Percentiles rank a stretch among this genome's conserved stretches.
Evolutionary conservation across 305 asterid genomes (phyloP).

Genomic region (Fraxinus velutina): DNA sequence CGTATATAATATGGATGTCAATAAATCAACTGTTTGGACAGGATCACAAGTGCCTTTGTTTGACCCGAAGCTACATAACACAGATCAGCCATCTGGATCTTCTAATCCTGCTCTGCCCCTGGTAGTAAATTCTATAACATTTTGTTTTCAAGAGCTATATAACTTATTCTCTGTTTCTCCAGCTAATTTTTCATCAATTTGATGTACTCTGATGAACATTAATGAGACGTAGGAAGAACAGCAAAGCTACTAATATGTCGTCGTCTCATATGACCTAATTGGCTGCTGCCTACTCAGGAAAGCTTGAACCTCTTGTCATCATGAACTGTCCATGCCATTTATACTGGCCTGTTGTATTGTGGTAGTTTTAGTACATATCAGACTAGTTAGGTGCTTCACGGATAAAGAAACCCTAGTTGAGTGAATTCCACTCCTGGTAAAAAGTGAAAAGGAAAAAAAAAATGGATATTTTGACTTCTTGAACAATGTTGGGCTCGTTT

Average conservation of each 20-base stretch:
- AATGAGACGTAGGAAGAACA: neutral
- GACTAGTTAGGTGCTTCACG: neutral
- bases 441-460: neutral
- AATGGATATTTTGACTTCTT: neutral
- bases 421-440: neutral
- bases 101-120: constrained; percentile 32
- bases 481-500: neutral
- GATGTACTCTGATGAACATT: neutral
- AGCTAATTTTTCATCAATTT: neutral
- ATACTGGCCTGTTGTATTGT: neutral
- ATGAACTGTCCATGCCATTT: neutral
- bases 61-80: constrained; percentile 11
- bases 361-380: neutral
- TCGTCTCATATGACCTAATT: neutral
- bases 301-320: neutral
- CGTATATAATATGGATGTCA: constrained; percentile 23
- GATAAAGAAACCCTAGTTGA: neutral
- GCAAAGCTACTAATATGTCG: neutral
- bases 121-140: constrained; percentile 29
- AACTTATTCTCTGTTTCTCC: neutral
- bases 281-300: constrained; percentile 7
- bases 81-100: constrained; percentile 30
- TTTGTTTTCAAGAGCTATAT: constrained; percentile 2
- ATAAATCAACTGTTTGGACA: constrained; percentile 28
- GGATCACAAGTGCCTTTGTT: constrained; percentile 27